Evolutionary conservation across 1,139 yeast species (phyloP), one percentile per base, ranked within the genome.

Genomic region (Zygoascus meyerae): DNA sequence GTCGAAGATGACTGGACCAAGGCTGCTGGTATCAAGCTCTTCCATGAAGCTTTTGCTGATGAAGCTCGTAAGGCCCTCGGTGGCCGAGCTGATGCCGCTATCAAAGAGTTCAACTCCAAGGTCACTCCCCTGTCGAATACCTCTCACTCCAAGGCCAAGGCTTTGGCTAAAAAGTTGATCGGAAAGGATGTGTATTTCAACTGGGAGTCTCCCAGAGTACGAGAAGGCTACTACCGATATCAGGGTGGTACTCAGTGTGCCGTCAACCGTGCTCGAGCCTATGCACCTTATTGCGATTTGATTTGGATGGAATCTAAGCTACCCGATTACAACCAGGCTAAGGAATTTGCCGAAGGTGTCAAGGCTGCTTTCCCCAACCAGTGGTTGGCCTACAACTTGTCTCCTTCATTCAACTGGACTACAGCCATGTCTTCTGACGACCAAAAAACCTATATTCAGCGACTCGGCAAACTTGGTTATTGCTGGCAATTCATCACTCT

Each of bases 221-320:
- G 97, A 69, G 98, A 92, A 73, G 98, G 98, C 61, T 86, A 85
- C 79, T 92, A 90, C 81, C 81, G 96, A 68, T 90, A 89, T 81
- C 75, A 74, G 63, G 97, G 97, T 65, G 97, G 97, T 63, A 87
- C 96, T 53, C 92, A 87, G 74, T 89, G 97, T 76, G 96, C 97
- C 48, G 86, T 90, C 52, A 90, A 87, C 84, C 83, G 98, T 70
- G 97, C 95, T 57, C 82, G 95, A 65, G 95, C 96, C 37, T 92
- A 77, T 67, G 90, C 96, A 50, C 97, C 97, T 56, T 90, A 83
- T 69, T 89, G 95, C 49, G 98, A 92, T 70, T 77, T 92, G 74
- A 83, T 90, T 61, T 92, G 98, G 98, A 90, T 92, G 97, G 97
- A 92, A 75, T 85, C 95, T 54, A 92, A 94, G 69, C 79, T 86